These are phyloP conservation scores for Puccinellia tenuiflora DNA, from an alignment of 176 grass and related monocot genomes.

Conservation along the genomic window DNA sequence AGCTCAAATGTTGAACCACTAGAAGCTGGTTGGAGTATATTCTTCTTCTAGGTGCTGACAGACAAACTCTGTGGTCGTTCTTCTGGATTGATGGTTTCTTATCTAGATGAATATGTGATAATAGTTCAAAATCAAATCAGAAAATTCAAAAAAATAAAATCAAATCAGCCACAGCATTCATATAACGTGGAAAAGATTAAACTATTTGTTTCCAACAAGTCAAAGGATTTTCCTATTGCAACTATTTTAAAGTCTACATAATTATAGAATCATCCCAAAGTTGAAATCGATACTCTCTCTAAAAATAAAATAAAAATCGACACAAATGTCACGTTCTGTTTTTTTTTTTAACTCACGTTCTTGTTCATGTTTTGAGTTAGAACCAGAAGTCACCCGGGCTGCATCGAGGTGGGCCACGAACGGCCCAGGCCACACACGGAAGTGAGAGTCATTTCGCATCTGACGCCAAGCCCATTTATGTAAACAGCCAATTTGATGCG, in stretches of 20 bases:
- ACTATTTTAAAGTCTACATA: neutral
- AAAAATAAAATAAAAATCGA: too few species aligned
- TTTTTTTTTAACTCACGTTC: too few species aligned
- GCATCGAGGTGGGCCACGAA: neutral
- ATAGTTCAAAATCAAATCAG: neutral
- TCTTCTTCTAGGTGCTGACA: neutral
- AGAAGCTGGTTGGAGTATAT: slow-evolving; percentile 1
- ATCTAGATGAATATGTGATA: neutral
- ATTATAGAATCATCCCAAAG: neutral
- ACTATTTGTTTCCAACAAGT: neutral
- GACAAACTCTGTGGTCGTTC: neutral
- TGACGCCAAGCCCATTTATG: neutral
- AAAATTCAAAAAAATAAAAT: too few species aligned
- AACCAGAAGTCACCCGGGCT: neutral
- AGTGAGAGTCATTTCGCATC: neutral
- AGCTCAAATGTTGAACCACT: neutral
- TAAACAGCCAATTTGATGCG: neutral
- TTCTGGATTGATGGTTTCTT: neutral
- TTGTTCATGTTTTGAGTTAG: neutral
- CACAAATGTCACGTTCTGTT: neutral
- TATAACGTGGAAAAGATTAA: neutral
- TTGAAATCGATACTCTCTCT: neutral
- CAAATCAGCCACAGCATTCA: neutral
- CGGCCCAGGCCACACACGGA: neutral
- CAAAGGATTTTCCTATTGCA: too few species aligned